phyloP scores from a whole-genome alignment of 495 filamentous ascomycete genomes.

The Astrothelium macrocarpum region DNA sequence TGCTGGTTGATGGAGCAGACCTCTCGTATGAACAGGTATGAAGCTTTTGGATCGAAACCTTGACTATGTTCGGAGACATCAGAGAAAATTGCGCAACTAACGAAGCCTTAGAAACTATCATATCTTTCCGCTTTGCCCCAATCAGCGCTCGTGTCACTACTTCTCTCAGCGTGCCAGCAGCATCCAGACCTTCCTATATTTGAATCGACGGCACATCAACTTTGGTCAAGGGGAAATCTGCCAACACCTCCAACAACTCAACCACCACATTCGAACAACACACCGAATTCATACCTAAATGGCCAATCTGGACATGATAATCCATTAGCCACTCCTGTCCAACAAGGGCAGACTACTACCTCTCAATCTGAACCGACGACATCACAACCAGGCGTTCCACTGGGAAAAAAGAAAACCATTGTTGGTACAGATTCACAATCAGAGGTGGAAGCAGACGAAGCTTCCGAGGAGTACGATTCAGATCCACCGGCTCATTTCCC shows the following conservation, averaged over 20 bases:
- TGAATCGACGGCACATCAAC: neutral
- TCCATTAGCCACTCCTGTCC: neutral
- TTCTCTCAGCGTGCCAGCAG: neutral
- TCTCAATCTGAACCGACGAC: neutral
- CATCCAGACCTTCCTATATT: slow-evolving; percentile 1
- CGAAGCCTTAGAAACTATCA: neutral
- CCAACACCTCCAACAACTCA: neutral
- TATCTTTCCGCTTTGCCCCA: neutral
- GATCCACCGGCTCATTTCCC: slow-evolving; percentile 32
- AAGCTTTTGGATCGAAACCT: neutral
- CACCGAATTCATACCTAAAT: neutral
- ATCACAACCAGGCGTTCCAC: neutral
- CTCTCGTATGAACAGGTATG: slow-evolving; percentile 20
- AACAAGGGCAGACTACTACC: neutral
- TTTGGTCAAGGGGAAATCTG: neutral
- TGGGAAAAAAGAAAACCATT: no score
- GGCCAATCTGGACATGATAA: neutral
- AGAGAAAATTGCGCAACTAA: neutral
- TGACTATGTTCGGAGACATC: neutral
- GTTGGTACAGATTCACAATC: slow-evolving; percentile 1
- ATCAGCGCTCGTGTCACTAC: neutral
- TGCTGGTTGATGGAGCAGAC: slow-evolving; percentile 13
- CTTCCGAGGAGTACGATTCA: slow-evolving; percentile 26
- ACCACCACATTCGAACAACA: neutral
- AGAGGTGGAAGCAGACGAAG: slow-evolving; percentile 9